A percentile compares a stretch with the other conserved stretches of the same genome.
These are phyloP conservation scores for Actinomortierella ambigua DNA, from an alignment of 371 early-diverging fungal species.

Conservation along the genomic window DNA sequence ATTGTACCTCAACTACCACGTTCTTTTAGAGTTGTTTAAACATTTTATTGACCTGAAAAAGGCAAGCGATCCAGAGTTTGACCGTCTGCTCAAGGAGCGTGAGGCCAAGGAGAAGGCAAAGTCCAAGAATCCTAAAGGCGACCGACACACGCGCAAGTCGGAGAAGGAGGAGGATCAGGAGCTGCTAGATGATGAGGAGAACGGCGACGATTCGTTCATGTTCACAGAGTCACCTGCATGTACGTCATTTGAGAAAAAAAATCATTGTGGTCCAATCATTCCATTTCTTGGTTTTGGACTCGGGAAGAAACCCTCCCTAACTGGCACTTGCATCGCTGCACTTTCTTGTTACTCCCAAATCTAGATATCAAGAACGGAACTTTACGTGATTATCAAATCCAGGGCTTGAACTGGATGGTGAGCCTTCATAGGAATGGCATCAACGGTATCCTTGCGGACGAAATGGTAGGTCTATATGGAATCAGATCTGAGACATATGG, in stretches of 20 bases:
- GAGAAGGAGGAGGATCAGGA: conserved; percentile 97
- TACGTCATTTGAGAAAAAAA: conserved; percentile 36
- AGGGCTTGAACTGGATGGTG: conserved; percentile 99
- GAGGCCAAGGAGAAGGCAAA: conserved; percentile 27
- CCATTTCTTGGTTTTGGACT: too few species aligned
- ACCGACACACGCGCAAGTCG: conserved; percentile 87
- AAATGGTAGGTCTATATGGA: conserved; percentile 78
- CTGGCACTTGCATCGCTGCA: too few species aligned
- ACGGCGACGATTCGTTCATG: conserved; percentile 62
- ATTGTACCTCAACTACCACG: neutral
- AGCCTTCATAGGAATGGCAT: conserved; percentile 97
- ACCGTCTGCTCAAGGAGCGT: conserved; percentile 40
- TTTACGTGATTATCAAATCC: conserved; percentile 96
- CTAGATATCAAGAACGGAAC: conserved; percentile 87
- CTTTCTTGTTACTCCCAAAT: conserved; percentile 2
- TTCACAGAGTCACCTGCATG: conserved; percentile 91
- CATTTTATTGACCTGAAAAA: conserved; percentile 69
- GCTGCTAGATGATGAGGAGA: conserved; percentile 76
- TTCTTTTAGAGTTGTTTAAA: conserved; percentile 60
- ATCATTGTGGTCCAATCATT: too few species aligned
- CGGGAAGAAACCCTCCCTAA: too few species aligned
- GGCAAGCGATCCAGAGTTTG: conserved; percentile 49
- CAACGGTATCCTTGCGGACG: conserved; percentile 99
- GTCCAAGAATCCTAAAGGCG: conserved; percentile 50
- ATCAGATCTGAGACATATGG: neutral